Evolutionary conservation across 129 eudicot genomes (phyloP), one percentile per base, ranked within the genome.

Genomic region (Deinandra increscens): DNA sequence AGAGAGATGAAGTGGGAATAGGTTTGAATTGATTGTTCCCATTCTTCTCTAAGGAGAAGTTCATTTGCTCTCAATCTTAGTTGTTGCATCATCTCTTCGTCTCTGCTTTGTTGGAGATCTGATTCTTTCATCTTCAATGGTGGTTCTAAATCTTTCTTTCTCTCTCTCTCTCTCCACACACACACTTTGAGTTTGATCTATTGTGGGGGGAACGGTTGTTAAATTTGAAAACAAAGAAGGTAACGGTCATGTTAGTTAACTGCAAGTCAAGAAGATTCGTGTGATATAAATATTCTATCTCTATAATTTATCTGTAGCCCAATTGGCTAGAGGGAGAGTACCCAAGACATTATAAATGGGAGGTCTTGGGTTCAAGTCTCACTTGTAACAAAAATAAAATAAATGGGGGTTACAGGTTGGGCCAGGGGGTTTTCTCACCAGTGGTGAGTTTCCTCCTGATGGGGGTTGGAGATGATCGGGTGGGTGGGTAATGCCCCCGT

Each of bases 1-100:
- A 86, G 84, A 19, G 90, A 83, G 59, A 93, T 89, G 79, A 81
- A 74, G 4, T 86, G 85, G 61, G 95, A 29, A 74, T 88, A 92
- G 20, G 81, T 78, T 79, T 89, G 79, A 10, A 93, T 85, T 74
- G 98, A 81, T 18, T 81, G 90, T 22, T 53, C 75, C 90, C 90
- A 93, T 78, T 93, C 92, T 83, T 93, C 92, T 86, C 90, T 78
- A 0, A 86, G 81, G 20, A 93, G 95, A 68, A 82, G 77, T 64
- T 89, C 95, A 14, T 88, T 86, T 81, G 96, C 98, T 84, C 83
- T 89, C 53, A 90, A 78, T 87, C 98, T 83, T 26, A 93, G 83
- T 6, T 72, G 38, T 31, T 93, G 98, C 75, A 92, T 26, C 65
- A 44, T 81, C 49, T 85, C 88, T 71, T 88, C 87, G 56, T 83